Evolutionary conservation across 805 yeast genomes (phyloP), one percentile per base, ranked within the genome.

Genomic region (Saturnispora galanensis): DNA sequence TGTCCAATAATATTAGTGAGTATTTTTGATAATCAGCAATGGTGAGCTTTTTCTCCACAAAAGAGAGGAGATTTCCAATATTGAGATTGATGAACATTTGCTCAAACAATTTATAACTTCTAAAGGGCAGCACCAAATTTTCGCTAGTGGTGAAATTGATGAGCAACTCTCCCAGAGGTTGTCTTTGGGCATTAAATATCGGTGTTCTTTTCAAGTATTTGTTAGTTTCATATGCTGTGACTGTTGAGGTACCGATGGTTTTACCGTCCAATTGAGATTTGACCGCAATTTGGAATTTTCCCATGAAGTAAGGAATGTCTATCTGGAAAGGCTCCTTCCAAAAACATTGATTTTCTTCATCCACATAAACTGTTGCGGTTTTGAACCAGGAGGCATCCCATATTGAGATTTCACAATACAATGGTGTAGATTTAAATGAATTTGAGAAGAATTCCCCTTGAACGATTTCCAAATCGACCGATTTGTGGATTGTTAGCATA

Each of bases 311-410:
- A 0, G 84, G 81, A 35, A 80, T 64, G 41, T 79, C 76, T n/a
- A 83, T 64, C 2, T 71, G 64, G 56, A 84, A 83, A 38, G 70
- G 76, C 55, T 89, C 96, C 56, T 88, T 77, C 93, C 96, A 89
- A 57, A 85, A 85, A 1, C 95, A 89, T 4, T 46, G 33, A 44
- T 71, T 70, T 0, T 59, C 51, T 3, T 60, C 52, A 10, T 60
- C 46, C 38, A 72, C 65, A 32, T 68, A 64, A 0, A 81, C 81
- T 6, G 76, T 67, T 2, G 88, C 80, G 0, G 96, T 85, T 51
- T 87, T 68, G 33, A 84, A 85, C 86, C 90, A 83, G 0, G 82
- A 77, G 39, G 76, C 69, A 15, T 76, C 79, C 82, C 93, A 83
- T 58, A 85, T 69, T 13, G 72, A 65, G 2, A 88, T 67, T 53